A percentile compares a stretch with the other conserved stretches of the same genome.
Evolutionary conservation across 768 basidiomycete genomes (phyloP).

Genomic region (Calocybe cyanea): DNA sequence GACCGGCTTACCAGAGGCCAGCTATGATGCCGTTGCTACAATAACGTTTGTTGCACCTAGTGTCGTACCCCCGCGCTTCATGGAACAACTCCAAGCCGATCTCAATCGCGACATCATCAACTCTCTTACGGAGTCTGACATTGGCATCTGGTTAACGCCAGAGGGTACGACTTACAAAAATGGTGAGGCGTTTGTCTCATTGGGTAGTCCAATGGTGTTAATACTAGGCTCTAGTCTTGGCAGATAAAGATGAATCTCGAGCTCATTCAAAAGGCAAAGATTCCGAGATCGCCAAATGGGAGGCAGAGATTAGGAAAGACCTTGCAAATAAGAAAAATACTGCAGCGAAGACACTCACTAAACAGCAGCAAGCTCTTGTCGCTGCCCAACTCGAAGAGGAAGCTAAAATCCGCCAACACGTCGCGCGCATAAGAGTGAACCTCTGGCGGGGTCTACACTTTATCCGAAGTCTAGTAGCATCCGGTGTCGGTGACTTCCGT

Average conservation of each 20-base stretch:
- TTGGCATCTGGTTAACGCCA: slow-evolving; percentile 84
- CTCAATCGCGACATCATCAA: slow-evolving; percentile 59
- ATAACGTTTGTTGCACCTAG: slow-evolving; percentile 78
- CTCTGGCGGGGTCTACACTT: slow-evolving; percentile 68
- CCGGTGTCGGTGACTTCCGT: slow-evolving; percentile 48
- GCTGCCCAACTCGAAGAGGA: slow-evolving; percentile 84
- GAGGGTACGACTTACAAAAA: slow-evolving; percentile 80
- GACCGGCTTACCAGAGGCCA: slow-evolving; percentile 60
- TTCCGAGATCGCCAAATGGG: slow-evolving; percentile 91
- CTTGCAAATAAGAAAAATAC: slow-evolving; percentile 77
- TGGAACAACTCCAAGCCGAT: slow-evolving; percentile 62
- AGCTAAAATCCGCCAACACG: slow-evolving; percentile 55
- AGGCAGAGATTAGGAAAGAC: slow-evolving; percentile 85
- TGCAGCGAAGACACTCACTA: slow-evolving; percentile 54
- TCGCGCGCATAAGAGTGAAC: slow-evolving; percentile 47
- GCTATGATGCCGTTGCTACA: slow-evolving; percentile 71
- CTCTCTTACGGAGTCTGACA: slow-evolving; percentile 64
- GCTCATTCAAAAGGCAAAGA: slow-evolving; percentile 74
- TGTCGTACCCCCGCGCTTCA: slow-evolving; percentile 60
- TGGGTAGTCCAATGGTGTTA: background rate
- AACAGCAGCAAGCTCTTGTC: slow-evolving; percentile 82
- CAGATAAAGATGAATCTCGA: slow-evolving; percentile 50
- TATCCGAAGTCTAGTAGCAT: slow-evolving; percentile 57
- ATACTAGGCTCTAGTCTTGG: slow-evolving; percentile 45
- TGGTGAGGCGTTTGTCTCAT: slow-evolving; percentile 40